Evolutionary conservation across 495 filamentous ascomycete genomes (phyloP).

Genomic region (Saxispiralis lemnorum): DNA sequence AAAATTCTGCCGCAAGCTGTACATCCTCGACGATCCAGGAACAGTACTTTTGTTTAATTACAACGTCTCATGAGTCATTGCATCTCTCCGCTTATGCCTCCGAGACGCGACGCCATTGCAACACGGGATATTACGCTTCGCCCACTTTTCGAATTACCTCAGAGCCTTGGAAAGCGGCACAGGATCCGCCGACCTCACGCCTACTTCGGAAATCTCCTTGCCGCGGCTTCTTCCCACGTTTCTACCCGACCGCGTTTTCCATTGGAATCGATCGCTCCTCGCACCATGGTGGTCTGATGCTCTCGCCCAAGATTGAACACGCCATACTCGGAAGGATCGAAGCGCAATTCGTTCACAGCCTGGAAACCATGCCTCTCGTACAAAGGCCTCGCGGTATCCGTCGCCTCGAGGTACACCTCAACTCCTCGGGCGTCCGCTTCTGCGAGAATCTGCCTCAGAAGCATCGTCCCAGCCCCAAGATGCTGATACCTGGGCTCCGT

Average conservation of each 20-base stretch:
- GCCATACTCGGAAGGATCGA: conserved; percentile 13
- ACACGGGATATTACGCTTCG: no score
- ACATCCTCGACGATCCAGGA: no score
- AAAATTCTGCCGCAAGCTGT: no score
- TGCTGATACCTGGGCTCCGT: conserved; percentile 10
- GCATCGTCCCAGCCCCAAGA: conserved; percentile 11
- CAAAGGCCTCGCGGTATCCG: conserved; percentile 14
- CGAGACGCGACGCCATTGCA: no score
- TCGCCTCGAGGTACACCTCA: conserved; percentile 15
- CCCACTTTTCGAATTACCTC: no score
- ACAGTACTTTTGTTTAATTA: no score
- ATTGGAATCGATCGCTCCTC: conserved; percentile 3
- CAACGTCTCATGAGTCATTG: no score
- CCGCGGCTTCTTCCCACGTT: conserved; percentile 3
- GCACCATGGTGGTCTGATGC: conserved; percentile 13
- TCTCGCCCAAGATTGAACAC: conserved; percentile 4
- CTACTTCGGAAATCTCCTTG: no score
- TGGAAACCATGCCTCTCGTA: conserved; percentile 15
- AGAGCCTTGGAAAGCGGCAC: no score
- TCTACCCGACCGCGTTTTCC: not conserved
- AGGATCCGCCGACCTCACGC: no score
- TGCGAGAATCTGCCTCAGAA: conserved; percentile 7
- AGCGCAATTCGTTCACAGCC: conserved; percentile 6
- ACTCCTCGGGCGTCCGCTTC: conserved; percentile 14
- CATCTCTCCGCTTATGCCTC: no score